Conservation (phyloP, 805 yeast genomes). For the Saturnispora sanitii region DNA sequence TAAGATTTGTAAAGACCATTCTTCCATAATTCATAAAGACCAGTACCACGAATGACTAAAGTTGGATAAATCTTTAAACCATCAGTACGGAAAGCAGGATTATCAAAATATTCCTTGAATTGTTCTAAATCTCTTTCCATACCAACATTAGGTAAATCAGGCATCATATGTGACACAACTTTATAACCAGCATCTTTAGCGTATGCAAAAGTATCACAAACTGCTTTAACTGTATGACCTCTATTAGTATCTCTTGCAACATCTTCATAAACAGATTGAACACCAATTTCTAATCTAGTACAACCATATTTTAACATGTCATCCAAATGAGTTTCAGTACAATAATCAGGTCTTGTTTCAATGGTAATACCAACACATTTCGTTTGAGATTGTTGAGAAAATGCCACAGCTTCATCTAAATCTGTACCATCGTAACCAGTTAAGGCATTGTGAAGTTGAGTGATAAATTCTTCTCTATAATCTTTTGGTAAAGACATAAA, state of each 20-base stretch:
- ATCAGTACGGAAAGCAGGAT: conserved; percentile 94
- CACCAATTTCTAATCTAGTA: conserved; percentile 94
- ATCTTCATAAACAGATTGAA: conserved; percentile 94
- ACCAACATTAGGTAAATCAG: conserved; percentile 96
- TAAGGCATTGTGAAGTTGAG: conserved; percentile 86
- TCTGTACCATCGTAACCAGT: conserved; percentile 85
- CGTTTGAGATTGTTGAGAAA: conserved; percentile 88
- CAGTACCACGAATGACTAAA: conserved; percentile 93
- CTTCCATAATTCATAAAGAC: conserved; percentile 94
- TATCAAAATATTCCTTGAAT: conserved; percentile 92
- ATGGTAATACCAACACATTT: conserved; percentile 98
- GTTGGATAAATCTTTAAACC: conserved; percentile 95
- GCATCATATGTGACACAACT: conserved; percentile 99
- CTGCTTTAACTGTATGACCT: conserved; percentile 95
- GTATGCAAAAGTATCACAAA: conserved; percentile 86
- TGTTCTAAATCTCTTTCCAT: conserved; percentile 97
- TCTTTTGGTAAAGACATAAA: conserved; percentile 90
- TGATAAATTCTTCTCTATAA: conserved; percentile 82
- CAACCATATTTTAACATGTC: conserved; percentile 97
- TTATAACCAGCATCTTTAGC: conserved; percentile 99
- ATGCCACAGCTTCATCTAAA: conserved; percentile 81
- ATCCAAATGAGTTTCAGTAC: conserved; percentile 88
- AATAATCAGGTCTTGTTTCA: conserved; percentile 97
- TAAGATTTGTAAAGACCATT: conserved; percentile 90
- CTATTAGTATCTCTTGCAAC: conserved; percentile 97